Conservation (phyloP, 2,329 filamentous ascomycete genomes). For the Orbilia ellipsospora region DNA sequence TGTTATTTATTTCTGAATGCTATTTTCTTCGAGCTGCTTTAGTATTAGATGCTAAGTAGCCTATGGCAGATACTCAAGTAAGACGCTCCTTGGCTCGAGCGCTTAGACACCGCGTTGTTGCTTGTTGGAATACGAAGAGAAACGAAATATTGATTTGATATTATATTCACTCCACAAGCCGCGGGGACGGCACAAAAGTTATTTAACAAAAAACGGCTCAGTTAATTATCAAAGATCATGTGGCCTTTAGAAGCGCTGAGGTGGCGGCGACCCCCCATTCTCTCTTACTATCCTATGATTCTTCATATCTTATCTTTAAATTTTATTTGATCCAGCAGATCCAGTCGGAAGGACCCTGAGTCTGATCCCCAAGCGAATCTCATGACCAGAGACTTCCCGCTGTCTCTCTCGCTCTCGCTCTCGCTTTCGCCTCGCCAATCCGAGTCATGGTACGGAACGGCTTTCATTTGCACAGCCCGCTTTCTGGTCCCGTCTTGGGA, state of each 20-base stretch:
- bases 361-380: constrained; percentile 9
- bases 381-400: constrained; percentile 10
- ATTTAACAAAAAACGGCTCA: not conserved
- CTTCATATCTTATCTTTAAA: not conserved
- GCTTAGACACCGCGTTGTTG: no score
- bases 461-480: not conserved
- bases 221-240: not conserved
- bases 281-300: not conserved
- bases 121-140: no score
- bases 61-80: no score
- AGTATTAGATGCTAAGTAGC: no score
- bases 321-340: constrained; percentile 19
- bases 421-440: constrained; percentile 7
- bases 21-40: no score
- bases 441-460: constrained; percentile 5
- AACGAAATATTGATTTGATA: no score
- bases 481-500: not conserved
- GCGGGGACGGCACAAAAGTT: no score
- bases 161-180: no score
- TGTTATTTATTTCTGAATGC: no score
- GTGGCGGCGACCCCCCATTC: constrained; percentile 9
- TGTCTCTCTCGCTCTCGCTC: not conserved
- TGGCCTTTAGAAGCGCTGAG: constrained; percentile 4
- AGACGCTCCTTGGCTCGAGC: no score
- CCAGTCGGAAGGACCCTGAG: constrained; percentile 21